Base-by-base conservation (phyloP, 768 basidiomycete genomes). In the Hygrophorus pudorinus region DNA sequence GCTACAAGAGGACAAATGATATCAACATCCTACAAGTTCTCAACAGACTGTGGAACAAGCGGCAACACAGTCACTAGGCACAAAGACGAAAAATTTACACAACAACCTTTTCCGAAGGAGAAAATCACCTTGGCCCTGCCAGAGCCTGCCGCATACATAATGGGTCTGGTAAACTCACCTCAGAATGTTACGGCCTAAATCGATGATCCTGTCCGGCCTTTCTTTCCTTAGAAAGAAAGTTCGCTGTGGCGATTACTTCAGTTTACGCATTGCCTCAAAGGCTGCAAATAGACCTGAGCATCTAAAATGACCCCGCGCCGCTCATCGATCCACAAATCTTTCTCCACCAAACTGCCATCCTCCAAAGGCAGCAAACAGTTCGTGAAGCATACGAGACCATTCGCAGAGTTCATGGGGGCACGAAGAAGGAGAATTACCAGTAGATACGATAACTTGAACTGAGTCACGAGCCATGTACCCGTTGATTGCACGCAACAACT, bases 311-410 rank as follows among this genome's bases (percentile, higher is more conserved):
- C 65, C 0, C 90, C 90, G 17, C 76, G 71, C 4, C 65, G 64
- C 54, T 84, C 75, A 57, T 91, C 85, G 46, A 91, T 74, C 87
- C 86, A 90, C 14, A 91, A 65, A 54, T 90, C 86, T 53, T 78
- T 75, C 57, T 80, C 68, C 29, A 82, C 60, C 13, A 91, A 69
- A 41, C 69, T 75, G 13, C 89, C 89, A 55, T 91, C 86, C 58
- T 91, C 87, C 44, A 71, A 74, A 1, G 84, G 79, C 18, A 93
- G 68, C 45, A 84, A 61, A 53, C 89, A 89, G 61, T 92, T 91
- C 31, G 89, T 91, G 64, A 92, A 89, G 63, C 89, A 86, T 41
- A 89, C 64, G 18, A 91, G 70, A 37, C 75, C 76, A 60, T 88
- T 87, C 3, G 65, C 34, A 41, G 72, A 67, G 47, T 65, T 55